Evolutionary conservation across 306 rosid species (phyloP).

Genomic region (Rosa chinensis): DNA sequence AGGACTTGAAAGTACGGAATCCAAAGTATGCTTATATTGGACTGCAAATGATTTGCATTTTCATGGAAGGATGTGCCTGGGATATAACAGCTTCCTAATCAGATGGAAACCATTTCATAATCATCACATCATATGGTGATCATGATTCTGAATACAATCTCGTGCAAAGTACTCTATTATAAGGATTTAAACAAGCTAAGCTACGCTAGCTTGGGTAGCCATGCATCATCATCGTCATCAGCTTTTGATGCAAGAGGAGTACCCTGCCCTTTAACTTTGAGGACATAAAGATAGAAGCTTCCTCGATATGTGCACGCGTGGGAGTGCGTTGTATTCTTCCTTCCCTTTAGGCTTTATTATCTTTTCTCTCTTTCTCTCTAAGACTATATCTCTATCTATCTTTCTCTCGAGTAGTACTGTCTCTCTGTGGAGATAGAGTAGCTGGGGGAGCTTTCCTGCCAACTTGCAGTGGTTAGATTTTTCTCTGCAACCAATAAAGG

Average conservation of each 20-base stretch:
- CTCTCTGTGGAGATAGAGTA: constrained; percentile 42
- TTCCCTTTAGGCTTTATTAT: constrained; percentile 83
- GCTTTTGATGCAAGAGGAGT: constrained; percentile 48
- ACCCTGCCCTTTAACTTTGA: constrained; percentile 41
- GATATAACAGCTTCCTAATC: constrained; percentile 11
- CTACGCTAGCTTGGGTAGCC: background rate
- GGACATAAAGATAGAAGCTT: constrained; percentile 88
- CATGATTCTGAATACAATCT: constrained; percentile 17
- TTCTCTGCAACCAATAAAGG: constrained; percentile 95
- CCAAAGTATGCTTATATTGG: constrained; percentile 39
- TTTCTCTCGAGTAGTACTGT: constrained; percentile 19
- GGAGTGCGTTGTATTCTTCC: constrained; percentile 99
- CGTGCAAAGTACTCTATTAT: constrained; percentile 21
- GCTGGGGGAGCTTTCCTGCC: constrained; percentile 59
- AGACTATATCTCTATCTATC: constrained; percentile 18
- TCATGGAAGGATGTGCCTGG: constrained; percentile 60
- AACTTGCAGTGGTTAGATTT: constrained; percentile 70
- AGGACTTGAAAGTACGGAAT: constrained; percentile 33
- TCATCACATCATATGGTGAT: constrained; percentile 15
- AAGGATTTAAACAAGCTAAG: background rate
- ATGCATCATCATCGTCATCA: constrained; percentile 42
- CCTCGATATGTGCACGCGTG: constrained; percentile 88
- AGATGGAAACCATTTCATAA: constrained; percentile 21
- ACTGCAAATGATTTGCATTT: constrained; percentile 41
- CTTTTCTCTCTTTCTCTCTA: constrained; percentile 36